phyloP scores from a whole-genome alignment of 208 protist species.

The Naegleria fowleri region DNA sequence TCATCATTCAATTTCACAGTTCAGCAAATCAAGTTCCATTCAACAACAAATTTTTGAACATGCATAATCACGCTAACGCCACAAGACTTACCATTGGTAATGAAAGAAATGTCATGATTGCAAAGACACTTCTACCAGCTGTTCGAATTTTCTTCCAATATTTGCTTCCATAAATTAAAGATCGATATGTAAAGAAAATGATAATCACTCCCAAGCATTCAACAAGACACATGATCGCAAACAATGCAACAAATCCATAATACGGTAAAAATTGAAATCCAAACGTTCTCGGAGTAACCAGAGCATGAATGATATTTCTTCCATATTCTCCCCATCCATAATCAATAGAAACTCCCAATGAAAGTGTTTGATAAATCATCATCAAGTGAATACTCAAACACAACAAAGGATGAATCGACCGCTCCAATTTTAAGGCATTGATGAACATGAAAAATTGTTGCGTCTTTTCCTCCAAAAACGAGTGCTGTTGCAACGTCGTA shows the following conservation, averaged over 20 bases:
- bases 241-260: neutral
- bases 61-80: too few species aligned
- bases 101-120: neutral
- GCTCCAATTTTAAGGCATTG: neutral
- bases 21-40: too few species aligned
- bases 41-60: too few species aligned
- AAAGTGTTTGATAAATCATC: neutral
- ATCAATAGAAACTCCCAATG: neutral
- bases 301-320: neutral
- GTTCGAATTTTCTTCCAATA: neutral
- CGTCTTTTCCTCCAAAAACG: too few species aligned
- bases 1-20: too few species aligned
- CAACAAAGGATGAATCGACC: neutral
- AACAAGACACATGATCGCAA: neutral
- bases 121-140: neutral
- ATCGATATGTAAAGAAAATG: neutral
- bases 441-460: neutral
- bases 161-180: neutral
- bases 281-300: neutral
- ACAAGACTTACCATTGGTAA: neutral
- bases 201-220: neutral
- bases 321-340: conserved; percentile 1
- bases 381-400: neutral
- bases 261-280: neutral
- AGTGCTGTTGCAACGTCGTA: too few species aligned